A percentile compares a stretch with the other conserved stretches of the same genome.
phyloP scores from a whole-genome alignment of 23 red algal genomes.

The Gracilaria gracilis region DNA sequence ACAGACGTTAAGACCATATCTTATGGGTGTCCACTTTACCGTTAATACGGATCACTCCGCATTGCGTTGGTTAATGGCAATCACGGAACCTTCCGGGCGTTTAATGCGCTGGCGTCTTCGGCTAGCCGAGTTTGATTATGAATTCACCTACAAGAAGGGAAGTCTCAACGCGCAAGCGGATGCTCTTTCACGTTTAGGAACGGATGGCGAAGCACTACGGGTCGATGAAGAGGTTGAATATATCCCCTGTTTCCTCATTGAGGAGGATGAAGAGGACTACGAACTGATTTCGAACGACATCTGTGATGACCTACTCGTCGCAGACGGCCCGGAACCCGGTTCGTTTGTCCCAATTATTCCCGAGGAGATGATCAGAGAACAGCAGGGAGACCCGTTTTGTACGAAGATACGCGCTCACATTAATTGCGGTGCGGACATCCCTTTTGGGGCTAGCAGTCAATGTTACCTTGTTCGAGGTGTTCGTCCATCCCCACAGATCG shows the following conservation, averaged over 20 bases:
- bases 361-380: slow-evolving; percentile 29
- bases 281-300: background rate
- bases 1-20: background rate
- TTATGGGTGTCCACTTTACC: background rate
- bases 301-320: slow-evolving; percentile 17
- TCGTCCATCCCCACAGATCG: too few species aligned
- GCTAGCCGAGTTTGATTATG: too few species aligned
- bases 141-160: too few species aligned
- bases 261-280: too few species aligned
- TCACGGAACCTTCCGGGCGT: too few species aligned
- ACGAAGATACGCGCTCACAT: slow-evolving; percentile 1
- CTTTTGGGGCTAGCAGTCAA: too few species aligned
- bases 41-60: slow-evolving; percentile 5
- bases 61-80: background rate
- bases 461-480: too few species aligned
- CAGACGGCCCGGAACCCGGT: background rate
- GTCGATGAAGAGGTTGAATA: too few species aligned
- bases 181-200: too few species aligned
- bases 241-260: too few species aligned
- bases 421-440: background rate
- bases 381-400: slow-evolving; percentile 14
- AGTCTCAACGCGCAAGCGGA: too few species aligned
- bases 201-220: too few species aligned
- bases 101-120: background rate
- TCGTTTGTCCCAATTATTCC: slow-evolving; percentile 17